phyloP scores from a whole-genome alignment of 306 rosid genomes.

The Canavalia gladiata region DNA sequence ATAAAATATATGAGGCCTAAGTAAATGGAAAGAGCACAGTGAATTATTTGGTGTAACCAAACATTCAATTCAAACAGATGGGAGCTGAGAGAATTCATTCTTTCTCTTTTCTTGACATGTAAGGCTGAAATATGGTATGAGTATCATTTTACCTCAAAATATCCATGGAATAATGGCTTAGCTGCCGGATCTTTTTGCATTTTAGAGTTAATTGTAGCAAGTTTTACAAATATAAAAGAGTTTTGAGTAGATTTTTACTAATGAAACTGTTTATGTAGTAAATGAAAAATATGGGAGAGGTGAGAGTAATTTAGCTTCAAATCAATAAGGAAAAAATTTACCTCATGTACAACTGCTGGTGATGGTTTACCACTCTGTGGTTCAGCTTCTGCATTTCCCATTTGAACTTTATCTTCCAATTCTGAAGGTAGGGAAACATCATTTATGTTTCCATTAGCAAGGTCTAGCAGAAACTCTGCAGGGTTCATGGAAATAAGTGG shows the following conservation, averaged over 20 bases:
- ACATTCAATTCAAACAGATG: slow-evolving; percentile 13
- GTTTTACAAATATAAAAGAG: background rate
- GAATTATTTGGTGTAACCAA: background rate
- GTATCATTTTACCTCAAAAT: background rate
- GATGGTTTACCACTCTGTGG: slow-evolving; percentile 74
- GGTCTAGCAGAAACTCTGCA: slow-evolving; percentile 94
- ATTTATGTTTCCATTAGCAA: slow-evolving; percentile 87
- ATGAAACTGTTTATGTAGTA: background rate
- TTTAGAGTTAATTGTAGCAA: background rate
- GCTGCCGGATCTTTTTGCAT: background rate
- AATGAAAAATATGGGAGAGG: no score
- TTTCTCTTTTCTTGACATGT: background rate
- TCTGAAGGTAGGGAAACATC: slow-evolving; percentile 95
- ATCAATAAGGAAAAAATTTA: slow-evolving; percentile 36
- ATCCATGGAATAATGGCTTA: background rate
- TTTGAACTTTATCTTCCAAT: slow-evolving; percentile 83
- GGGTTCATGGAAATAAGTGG: slow-evolving; percentile 98
- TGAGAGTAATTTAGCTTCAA: background rate
- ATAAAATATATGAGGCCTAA: no score
- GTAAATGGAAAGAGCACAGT: slow-evolving; percentile 1
- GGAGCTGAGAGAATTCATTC: background rate
- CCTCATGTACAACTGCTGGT: slow-evolving; percentile 92
- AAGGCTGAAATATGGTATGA: background rate
- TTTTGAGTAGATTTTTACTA: background rate
- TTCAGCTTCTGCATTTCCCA: slow-evolving; percentile 67